These are phyloP conservation scores for Fagus sylvatica DNA, from an alignment of 306 rosid genomes.

Conservation along the genomic window DNA sequence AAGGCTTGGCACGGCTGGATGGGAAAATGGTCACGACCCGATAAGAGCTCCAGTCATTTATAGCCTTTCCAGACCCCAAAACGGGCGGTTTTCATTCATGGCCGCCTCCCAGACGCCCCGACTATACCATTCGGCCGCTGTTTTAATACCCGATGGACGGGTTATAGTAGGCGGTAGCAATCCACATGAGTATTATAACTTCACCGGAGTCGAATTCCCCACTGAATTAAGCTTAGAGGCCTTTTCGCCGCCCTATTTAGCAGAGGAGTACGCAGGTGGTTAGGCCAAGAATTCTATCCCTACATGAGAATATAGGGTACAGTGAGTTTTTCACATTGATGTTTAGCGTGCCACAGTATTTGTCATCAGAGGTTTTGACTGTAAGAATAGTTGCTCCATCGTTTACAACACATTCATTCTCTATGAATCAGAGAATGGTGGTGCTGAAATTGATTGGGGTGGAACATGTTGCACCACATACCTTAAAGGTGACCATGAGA, in stretches of 20 bases:
- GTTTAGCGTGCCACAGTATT: slow-evolving; percentile 32
- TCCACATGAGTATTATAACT: slow-evolving; percentile 59
- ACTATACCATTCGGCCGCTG: slow-evolving; percentile 66
- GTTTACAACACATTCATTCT: slow-evolving; percentile 65
- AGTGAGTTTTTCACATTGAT: slow-evolving; percentile 25
- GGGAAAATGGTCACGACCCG: slow-evolving; percentile 57
- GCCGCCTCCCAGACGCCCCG: slow-evolving; percentile 45
- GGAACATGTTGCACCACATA: not conserved
- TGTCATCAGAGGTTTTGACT: slow-evolving; percentile 34
- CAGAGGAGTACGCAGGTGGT: slow-evolving; percentile 13
- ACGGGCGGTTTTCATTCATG: slow-evolving; percentile 40
- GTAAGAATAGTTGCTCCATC: slow-evolving; percentile 66
- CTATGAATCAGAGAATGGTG: slow-evolving; percentile 80
- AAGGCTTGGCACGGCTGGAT: slow-evolving; percentile 61
- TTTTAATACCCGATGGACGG: slow-evolving; percentile 56
- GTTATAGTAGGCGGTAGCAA: slow-evolving; percentile 78
- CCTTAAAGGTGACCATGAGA: slow-evolving; percentile 39
- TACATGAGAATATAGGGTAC: slow-evolving; percentile 32
- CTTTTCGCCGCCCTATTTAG: slow-evolving; percentile 68
- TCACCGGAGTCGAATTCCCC: slow-evolving; percentile 57
- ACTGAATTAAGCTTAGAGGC: slow-evolving; percentile 80
- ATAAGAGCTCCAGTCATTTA: slow-evolving; percentile 50
- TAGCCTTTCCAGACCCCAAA: slow-evolving; percentile 9
- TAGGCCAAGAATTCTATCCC: slow-evolving; percentile 41
- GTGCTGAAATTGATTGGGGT: slow-evolving; percentile 42